Evolutionary conservation across 176 grass and related monocot genomes (phyloP).

Genomic region (Zea luxurians): DNA sequence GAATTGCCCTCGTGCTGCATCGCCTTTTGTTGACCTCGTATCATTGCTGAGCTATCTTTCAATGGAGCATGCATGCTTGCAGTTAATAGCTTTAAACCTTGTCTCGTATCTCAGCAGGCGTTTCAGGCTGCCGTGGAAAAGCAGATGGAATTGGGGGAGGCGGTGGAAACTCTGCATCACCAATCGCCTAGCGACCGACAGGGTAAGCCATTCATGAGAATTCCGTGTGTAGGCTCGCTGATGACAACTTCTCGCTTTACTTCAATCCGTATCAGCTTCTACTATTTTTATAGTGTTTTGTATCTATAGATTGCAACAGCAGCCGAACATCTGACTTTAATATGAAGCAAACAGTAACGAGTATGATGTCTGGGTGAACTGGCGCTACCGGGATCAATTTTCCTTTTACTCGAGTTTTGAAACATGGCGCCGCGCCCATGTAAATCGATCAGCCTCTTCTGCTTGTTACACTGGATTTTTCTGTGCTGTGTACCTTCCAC

Average conservation of each 20-base stretch:
- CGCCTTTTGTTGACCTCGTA: neutral
- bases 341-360: no score
- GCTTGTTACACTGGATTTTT: neutral
- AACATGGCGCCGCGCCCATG: neutral
- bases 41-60: neutral
- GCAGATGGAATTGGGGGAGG: conserved; percentile 58
- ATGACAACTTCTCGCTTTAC: no score
- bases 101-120: conserved; percentile 36
- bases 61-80: neutral
- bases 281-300: no score
- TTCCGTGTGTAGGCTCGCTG: neutral
- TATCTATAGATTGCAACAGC: no score
- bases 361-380: neutral
- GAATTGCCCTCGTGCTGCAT: neutral
- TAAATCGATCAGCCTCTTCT: neutral
- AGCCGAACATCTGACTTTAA: no score
- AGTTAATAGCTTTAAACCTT: conserved; percentile 18
- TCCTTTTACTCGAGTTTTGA: conserved; percentile 13
- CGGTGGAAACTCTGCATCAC: conserved; percentile 44
- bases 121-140: conserved; percentile 52
- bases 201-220: conserved; percentile 37
- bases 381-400: neutral
- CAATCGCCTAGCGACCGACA: conserved; percentile 42
- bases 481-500: neutral
- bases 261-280: no score